phyloP scores from a whole-genome alignment of 345 rosid species.

The Physaria fendleri region DNA sequence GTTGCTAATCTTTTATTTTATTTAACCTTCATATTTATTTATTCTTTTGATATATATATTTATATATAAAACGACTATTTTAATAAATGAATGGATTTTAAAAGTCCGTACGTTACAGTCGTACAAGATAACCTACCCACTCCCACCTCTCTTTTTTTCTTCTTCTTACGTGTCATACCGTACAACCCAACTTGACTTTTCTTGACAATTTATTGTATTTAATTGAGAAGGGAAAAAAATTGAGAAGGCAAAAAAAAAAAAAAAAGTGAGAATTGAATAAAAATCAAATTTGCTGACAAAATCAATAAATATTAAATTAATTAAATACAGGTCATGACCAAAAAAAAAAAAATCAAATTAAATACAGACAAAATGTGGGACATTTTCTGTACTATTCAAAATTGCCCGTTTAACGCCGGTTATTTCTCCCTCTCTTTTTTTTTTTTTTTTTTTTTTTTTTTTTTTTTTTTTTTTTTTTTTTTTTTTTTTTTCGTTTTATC shows the following conservation, averaged over 20 bases:
- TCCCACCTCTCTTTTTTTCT: background rate
- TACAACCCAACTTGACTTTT: slow-evolving; percentile 29
- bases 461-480: background rate
- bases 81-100: background rate
- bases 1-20: background rate
- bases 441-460: too few relatives aligned
- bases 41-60: too few relatives aligned
- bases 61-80: too few relatives aligned
- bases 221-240: background rate
- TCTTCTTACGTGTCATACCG: slow-evolving; percentile 31
- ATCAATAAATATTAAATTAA: too few relatives aligned
- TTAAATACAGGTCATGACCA: too few relatives aligned
- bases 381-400: background rate
- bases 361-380: background rate
- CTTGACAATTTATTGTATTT: background rate
- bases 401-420: slow-evolving; percentile 15
- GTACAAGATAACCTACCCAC: slow-evolving; percentile 24
- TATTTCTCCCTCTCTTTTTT: background rate
- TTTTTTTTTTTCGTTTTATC: background rate
- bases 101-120: slow-evolving; percentile 26
- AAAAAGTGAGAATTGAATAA: too few relatives aligned
- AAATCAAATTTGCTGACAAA: too few relatives aligned
- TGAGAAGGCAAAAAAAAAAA: background rate
- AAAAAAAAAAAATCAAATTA: background rate
- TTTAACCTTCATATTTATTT: background rate